A percentile compares a stretch with the other conserved stretches of the same genome.
phyloP scores from a whole-genome alignment of 1,284 basidiomycete genomes.

The Coniophora puteana region DNA sequence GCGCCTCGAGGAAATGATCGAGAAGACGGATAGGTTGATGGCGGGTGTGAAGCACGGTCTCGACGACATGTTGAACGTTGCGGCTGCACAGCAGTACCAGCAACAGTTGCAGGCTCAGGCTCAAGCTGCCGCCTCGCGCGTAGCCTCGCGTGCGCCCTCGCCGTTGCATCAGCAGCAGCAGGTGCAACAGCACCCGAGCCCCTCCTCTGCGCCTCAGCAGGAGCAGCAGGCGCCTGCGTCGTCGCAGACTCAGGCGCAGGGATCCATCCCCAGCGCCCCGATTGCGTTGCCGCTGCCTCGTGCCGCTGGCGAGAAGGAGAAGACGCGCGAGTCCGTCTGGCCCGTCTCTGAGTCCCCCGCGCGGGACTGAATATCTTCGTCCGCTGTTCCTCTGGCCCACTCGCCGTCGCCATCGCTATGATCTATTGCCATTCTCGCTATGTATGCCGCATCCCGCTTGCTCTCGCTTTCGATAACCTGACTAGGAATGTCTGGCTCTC shows the following conservation, averaged over 20 bases:
- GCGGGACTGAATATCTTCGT: conserved; percentile 19
- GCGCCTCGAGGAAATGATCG: conserved; percentile 65
- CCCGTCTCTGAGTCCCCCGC: conserved; percentile 23
- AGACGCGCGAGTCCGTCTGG: conserved; percentile 26
- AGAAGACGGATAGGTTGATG: conserved; percentile 70
- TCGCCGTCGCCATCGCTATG: no score
- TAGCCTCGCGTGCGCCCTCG: neutral
- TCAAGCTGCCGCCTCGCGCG: neutral
- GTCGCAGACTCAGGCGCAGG: neutral
- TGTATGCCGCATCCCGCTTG: no score
- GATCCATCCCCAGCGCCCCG: conserved; percentile 2
- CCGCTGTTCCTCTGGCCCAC: no score
- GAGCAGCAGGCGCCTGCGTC: neutral
- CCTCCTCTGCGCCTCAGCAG: neutral
- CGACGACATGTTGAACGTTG: conserved; percentile 57
- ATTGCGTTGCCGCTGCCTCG: conserved; percentile 18
- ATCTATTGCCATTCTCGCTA: no score
- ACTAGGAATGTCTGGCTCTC: no score
- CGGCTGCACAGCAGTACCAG: conserved; percentile 16
- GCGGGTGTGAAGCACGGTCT: conserved; percentile 64
- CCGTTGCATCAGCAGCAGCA: conserved; percentile 1
- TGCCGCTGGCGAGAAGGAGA: conserved; percentile 22
- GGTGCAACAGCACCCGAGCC: neutral
- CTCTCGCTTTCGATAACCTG: no score
- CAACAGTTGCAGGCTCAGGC: conserved; percentile 13